Base-by-base conservation (phyloP, 2,329 filamentous ascomycete species). In the Neofusicoccum laricinum region DNA sequence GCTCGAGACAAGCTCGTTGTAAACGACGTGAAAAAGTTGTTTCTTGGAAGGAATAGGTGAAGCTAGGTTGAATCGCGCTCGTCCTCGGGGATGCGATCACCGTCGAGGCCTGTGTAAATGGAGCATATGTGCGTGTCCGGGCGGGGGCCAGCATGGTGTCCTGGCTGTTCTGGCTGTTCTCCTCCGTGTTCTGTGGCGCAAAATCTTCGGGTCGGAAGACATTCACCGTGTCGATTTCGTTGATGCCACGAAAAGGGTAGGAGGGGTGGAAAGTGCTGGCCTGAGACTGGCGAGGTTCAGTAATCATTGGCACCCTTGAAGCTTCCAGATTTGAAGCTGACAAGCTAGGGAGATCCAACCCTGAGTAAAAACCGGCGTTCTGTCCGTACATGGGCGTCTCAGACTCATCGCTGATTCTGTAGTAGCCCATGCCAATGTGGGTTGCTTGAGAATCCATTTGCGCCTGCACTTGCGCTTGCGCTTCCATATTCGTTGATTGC, bases 21-120 rank as follows among this genome's bases (percentile, higher is more conserved):
- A 96, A 79, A 4, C 89, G 84, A 7, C 90, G 86, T 11, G 87
- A 87, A 69, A 96, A 93, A 0, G 84, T 88, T 1, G 81, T 78
- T 73, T 93, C 90, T 30, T 86, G 81, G 64, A 85, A 83, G 10
- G 86, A 82, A 72, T 88, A 88, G 0, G 86, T 87, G 21, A 73
- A 78, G 0, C 85, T 12, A 2, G 55, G 55, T 15, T 15, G 41
- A 17, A 45, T 15, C 15, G 55, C 19, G n/a, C 30, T 46, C n/a
- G 32, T 59, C 41, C 43, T 46, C 7, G 55, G 55, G 30, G 55
- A 59, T 10, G 55, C 41, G 1, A 59, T 21, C 30, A 32, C 8
- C 8, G 40, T 34, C 14, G 55, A 36, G 11, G 17, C n/a, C 12
- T 34, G 41, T 4, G 55, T 59, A n/a, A 59, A 59, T 8, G 55